Base-by-base conservation (phyloP, 2,329 filamentous ascomycete genomes). In the Beauveria caledonica region DNA sequence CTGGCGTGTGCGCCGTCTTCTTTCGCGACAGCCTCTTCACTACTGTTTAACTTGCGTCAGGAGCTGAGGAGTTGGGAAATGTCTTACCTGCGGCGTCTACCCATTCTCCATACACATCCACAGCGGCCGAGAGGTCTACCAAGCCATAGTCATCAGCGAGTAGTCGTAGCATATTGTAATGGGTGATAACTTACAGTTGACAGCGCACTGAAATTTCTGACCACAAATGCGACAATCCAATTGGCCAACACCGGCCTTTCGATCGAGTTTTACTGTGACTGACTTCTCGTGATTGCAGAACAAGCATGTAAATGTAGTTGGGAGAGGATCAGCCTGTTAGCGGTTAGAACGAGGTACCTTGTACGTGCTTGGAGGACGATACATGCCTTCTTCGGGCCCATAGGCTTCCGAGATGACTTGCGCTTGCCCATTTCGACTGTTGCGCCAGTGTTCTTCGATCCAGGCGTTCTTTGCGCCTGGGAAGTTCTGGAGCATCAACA, bases 271-370 rank as follows among this genome's bases (percentile, higher is more conserved):
- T 66, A 97, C 89, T 29, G 85, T 83, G 57, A 99, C 90, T 0
- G 92, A 90, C 66, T 91, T 94, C 72, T 97, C 94, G 76, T 97
- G 92, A 73, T 97, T 97, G 81, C 94, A 99, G 77, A 99, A 99
- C 50, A 99, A 86, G 72, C 94, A 99, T 61, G 92, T 90, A 74
- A 99, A 99, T n/a, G 85, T 84, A 3, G 90, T 92, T 3, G 88
- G 82, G 19, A 94, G 81, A 45, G 86, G 83, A 67, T 92, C 89
- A 72, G 82, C 77, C 86, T 88, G 66, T n/a, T 33, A 15, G 25
- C n/a, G 44, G 56, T 64, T 63, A 67, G 63, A 62, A 48, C 45
- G 60, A 60, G 27, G 62, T 51, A 53, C 51, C 36, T 15, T 11
- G 39, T 10, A 29, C 33, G 25, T 19, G 49, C 49, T 21, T 57